Conservation (phyloP, 495 filamentous ascomycete species). For the Neurospora sublineolata region DNA sequence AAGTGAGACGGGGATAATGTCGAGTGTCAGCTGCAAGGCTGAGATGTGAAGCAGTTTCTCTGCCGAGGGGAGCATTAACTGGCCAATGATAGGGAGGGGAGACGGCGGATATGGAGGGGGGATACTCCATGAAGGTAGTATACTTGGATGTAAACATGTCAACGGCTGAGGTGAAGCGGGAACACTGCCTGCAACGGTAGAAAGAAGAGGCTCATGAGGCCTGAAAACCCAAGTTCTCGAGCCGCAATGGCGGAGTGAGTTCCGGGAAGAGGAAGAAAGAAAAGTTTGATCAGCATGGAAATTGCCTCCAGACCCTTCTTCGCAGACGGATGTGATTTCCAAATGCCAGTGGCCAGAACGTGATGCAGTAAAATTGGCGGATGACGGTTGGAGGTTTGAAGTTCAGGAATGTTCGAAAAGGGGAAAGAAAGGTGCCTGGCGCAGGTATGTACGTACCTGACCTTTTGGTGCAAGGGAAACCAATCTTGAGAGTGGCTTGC, state of each 20-base stretch:
- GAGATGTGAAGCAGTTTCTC: neutral
- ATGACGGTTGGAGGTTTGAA: neutral
- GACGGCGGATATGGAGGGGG: neutral
- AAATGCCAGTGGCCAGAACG: neutral
- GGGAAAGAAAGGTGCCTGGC: neutral
- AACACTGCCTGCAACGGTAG: neutral
- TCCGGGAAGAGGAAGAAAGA: neutral
- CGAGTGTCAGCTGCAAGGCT: neutral
- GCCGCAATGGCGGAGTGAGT: neutral
- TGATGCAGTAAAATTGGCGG: neutral
- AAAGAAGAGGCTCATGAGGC: neutral
- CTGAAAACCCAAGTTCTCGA: neutral
- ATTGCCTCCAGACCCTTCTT: neutral
- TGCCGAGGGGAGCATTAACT: neutral
- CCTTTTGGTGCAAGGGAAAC: neutral
- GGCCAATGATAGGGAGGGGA: neutral
- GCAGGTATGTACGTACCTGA: neutral
- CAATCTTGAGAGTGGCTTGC: neutral
- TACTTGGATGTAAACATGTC: neutral
- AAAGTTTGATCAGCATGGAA: neutral
- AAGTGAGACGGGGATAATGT: neutral
- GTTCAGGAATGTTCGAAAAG: neutral
- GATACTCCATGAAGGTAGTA: neutral
- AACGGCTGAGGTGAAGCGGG: neutral
- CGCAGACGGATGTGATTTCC: neutral